phyloP scores from a whole-genome alignment of 78 protist genomes.

The Dictyostelium discoideum region DNA sequence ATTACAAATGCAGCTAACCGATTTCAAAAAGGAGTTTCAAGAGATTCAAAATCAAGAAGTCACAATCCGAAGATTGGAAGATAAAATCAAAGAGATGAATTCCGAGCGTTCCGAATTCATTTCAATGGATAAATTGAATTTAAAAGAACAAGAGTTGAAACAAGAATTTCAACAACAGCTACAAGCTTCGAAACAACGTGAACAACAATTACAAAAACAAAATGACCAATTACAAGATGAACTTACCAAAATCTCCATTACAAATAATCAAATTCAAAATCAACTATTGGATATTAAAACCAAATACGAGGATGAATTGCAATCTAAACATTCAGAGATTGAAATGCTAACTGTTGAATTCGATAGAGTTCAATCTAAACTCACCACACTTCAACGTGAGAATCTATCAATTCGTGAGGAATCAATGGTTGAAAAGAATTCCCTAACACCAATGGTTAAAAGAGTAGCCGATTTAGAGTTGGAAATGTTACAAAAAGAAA shows the following conservation, averaged over 20 bases:
- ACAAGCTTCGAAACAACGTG: background rate
- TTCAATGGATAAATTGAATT: background rate
- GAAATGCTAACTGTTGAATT: constrained; percentile 71
- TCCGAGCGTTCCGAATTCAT: background rate
- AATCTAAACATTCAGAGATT: constrained; percentile 74
- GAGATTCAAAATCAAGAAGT: constrained; percentile 85
- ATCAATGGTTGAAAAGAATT: constrained; percentile 40
- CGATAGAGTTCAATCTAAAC: constrained; percentile 30
- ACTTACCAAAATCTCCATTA: background rate
- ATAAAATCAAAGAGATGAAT: constrained; percentile 75
- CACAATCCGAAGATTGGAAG: constrained; percentile 77
- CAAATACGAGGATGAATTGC: constrained; percentile 61
- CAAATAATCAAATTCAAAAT: constrained; percentile 26
- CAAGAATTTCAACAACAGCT: constrained; percentile 39
- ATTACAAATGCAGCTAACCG: constrained; percentile 36
- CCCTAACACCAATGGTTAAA: constrained; percentile 37
- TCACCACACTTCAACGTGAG: constrained; percentile 37
- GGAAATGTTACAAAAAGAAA: constrained; percentile 55
- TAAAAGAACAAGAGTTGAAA: constrained; percentile 41
- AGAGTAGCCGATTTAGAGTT: constrained; percentile 73
- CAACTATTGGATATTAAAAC: constrained; percentile 31
- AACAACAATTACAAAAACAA: constrained; percentile 40
- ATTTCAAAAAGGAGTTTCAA: constrained; percentile 73
- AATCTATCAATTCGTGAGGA: constrained; percentile 70
- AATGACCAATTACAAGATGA: constrained; percentile 49